Evolutionary conservation across 2,329 filamentous ascomycete genomes (phyloP), one percentile per base, ranked within the genome.

Genomic region (Bipolaris cookei): DNA sequence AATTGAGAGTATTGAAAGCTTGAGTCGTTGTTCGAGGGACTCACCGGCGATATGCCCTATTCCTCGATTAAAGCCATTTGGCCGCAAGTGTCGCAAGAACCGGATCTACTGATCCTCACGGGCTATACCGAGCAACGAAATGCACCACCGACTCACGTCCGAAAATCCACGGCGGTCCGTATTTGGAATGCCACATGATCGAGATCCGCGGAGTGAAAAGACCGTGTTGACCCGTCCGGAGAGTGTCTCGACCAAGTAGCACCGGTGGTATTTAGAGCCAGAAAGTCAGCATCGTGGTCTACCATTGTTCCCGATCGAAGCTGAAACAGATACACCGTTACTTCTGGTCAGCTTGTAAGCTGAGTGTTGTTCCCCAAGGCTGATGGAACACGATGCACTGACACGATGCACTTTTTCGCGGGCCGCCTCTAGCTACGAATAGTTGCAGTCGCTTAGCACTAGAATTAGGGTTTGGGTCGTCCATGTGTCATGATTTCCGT

Each of bases 401-500:
- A 25, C 35, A 56, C 48, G 32, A 35, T 32, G 37, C 48, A 57
- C 48, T 38, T 34, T 25, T n/a, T 46, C 44, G 56, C 55, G 47
- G 44, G 30, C 52, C 46, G 46, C 21, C 48, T 52, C 45, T 28
- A 10, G 25, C 25, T 58, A 47, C 34, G n/a, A 48, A 54, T 51
- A 44, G 51, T 23, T 56, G 54, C 54, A 62, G 51, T 59, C 28
- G 52, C 54, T 32, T 37, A 32, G 45, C 46, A 30, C 34, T 41
- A 30, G 43, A 38, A 56, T 58, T 58, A 53, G 51, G 25, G 59
- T 65, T 63, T 58, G 28, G 55, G 20, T 61, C 42, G 48, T 51
- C 45, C 45, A 43, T 49, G 57, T 57, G 64, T 62, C 62, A 61
- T 66, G 66, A 63, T 61, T 65, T 59, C 59, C 63, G 65, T 61